phyloP scores from a whole-genome alignment of 768 basidiomycete species.

The Hygrocybe punicea region DNA sequence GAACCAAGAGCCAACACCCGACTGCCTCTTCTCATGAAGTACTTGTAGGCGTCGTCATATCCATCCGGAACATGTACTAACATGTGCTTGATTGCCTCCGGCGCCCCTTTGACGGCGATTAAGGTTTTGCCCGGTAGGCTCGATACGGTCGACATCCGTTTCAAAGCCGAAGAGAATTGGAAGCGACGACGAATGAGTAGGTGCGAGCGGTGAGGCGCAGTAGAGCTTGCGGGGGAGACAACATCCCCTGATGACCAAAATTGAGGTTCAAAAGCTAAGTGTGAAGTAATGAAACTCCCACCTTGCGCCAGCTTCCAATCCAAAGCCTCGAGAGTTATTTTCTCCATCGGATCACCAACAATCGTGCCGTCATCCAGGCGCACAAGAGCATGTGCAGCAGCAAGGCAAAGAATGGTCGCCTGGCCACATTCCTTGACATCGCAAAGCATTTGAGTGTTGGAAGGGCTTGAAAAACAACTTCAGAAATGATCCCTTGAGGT shows the following conservation, averaged over 20 bases:
- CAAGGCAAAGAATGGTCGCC: slow-evolving; percentile 84
- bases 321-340: slow-evolving; percentile 87
- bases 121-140: slow-evolving; percentile 59
- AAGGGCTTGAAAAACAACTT: slow-evolving; percentile 41
- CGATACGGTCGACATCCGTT: slow-evolving; percentile 93
- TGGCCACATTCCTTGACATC: slow-evolving; percentile 71
- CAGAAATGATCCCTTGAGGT: slow-evolving; percentile 7
- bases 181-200: slow-evolving; percentile 84
- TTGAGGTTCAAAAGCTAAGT: slow-evolving; percentile 36
- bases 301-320: slow-evolving; percentile 82
- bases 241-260: slow-evolving; percentile 57
- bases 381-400: slow-evolving; percentile 93
- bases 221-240: slow-evolving; percentile 56
- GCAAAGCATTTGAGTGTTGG: slow-evolving; percentile 63
- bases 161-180: slow-evolving; percentile 96
- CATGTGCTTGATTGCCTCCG: slow-evolving; percentile 94
- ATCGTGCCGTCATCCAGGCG: slow-evolving; percentile 89
- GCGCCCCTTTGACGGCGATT: slow-evolving; percentile 90
- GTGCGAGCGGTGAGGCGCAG: slow-evolving; percentile 52
- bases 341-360: slow-evolving; percentile 99
- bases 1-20: slow-evolving; percentile 89
- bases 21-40: slow-evolving; percentile 88
- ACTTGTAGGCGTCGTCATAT: slow-evolving; percentile 95
- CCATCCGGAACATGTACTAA: slow-evolving; percentile 63
- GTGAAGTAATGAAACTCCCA: slow-evolving; percentile 20